Evolutionary conservation across 2,329 filamentous ascomycete genomes (phyloP).

Genomic region (Ophiostoma novo-ulmi): DNA sequence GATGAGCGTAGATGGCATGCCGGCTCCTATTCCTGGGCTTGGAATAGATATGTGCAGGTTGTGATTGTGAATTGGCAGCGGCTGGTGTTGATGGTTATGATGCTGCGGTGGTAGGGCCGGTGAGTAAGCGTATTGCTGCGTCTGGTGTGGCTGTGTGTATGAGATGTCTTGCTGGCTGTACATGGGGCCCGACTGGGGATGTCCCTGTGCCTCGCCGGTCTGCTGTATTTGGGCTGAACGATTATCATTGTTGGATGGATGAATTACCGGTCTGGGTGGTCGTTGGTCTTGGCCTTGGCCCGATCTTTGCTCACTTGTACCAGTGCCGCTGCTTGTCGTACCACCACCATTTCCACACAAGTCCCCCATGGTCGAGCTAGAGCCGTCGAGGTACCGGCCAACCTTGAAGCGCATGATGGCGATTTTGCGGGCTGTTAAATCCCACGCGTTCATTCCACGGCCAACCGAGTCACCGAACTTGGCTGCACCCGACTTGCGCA

Average conservation of each 20-base stretch:
- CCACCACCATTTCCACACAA: not conserved
- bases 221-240: not conserved
- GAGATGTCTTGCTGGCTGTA: not conserved
- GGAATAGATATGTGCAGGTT: not conserved
- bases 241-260: not conserved
- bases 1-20: not conserved
- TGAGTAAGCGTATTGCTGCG: not conserved
- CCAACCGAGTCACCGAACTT: slow-evolving; percentile 30
- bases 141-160: slow-evolving; percentile 1
- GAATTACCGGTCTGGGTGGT: not conserved
- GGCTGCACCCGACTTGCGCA: slow-evolving; percentile 33
- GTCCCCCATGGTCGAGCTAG: not conserved
- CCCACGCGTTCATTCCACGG: slow-evolving; percentile 44
- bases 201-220: not conserved
- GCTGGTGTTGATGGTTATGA: slow-evolving; percentile 9
- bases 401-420: slow-evolving; percentile 44
- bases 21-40: not conserved
- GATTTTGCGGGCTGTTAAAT: slow-evolving; percentile 45
- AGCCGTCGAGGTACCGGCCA: slow-evolving; percentile 42
- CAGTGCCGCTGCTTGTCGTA: not conserved
- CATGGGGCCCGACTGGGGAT: not conserved
- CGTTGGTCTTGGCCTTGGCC: not conserved
- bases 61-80: slow-evolving; percentile 9
- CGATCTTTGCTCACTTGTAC: not conserved
- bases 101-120: not conserved